Evolutionary conservation across 2,329 filamentous ascomycete species (phyloP), one percentile per base, ranked within the genome.

Genomic region (Diplodia intermedia): DNA sequence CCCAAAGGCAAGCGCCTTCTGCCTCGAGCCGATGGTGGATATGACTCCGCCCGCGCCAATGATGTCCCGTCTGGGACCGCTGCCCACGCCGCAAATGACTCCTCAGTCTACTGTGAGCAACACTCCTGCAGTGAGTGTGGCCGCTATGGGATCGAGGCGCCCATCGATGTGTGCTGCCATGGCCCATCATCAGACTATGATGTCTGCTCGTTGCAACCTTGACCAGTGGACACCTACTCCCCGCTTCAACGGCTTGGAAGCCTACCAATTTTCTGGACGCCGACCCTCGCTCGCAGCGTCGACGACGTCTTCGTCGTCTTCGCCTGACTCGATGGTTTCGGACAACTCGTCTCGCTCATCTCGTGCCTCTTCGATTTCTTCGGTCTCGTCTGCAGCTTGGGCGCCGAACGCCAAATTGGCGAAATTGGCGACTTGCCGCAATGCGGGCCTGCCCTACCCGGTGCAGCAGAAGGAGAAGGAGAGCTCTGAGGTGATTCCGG

Each of bases 271-370:
- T 69, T 75, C 77, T n/a, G 79, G 77, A 63, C 78, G 82, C 70
- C 83, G 77, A 71, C 80, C 77, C 69, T 84, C 81, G 71, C 78
- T 80, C 80, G 84, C 82, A 76, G 73, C 83, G 74, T 86, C 83
- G 69, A 77, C 83, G 70, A 82, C 82, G 68, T 84, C 81, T 67
- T 84, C 84, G 26, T 81, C 82, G 31, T 87, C 86, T 4, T 85
- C 82, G 77, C 87, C 88, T n/a, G 87, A 89, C 71, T 89, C 87
- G 40, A 87, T 89, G 84, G 78, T 88, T 43, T 88, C 86, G 33
- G 87, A 89, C 75, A 82, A 82, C 66, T 86, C 85, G 15, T 67
- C 65, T 7, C 79, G 86, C 69, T 86, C 85, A 68, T 86, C 84
- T 49, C 82, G 83, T 70, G 82, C 84, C 38, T 85, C 84, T 11